Evolutionary conservation across 1,284 basidiomycete genomes (phyloP).

Genomic region (Trametes hirsuta): DNA sequence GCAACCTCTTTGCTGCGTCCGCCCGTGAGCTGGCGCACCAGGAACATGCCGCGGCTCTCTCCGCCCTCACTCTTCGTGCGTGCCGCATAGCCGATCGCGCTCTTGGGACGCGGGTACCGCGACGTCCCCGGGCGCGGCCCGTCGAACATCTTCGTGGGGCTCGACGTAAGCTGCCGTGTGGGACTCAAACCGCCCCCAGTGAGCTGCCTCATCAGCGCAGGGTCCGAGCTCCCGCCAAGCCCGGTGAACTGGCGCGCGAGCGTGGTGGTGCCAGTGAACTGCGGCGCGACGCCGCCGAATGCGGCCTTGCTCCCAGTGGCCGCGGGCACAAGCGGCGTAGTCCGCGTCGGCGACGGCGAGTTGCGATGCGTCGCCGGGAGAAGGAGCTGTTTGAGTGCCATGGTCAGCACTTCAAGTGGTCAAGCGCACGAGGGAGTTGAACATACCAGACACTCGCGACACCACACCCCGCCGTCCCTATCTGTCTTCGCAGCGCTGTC

Average conservation of each 20-base stretch:
- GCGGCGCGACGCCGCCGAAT: constrained; percentile 44
- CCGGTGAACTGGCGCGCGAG: constrained; percentile 78
- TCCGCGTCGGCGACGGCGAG: constrained; percentile 51
- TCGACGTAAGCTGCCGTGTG: constrained; percentile 49
- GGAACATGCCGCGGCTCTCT: constrained; percentile 46
- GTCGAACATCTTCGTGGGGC: constrained; percentile 39
- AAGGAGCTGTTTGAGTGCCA: constrained; percentile 50
- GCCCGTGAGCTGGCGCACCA: constrained; percentile 69
- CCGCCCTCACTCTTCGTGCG: constrained; percentile 35
- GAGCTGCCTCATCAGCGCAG: constrained; percentile 57
- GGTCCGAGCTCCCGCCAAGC: constrained; percentile 46
- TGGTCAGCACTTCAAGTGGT: not conserved
- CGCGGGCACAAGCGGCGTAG: constrained; percentile 46
- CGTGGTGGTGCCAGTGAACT: constrained; percentile 70
- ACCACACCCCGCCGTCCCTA: constrained; percentile 74
- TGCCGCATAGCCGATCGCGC: constrained; percentile 37
- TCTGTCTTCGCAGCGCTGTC: constrained; percentile 83
- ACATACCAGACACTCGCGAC: constrained; percentile 77
- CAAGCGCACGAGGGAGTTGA: constrained; percentile 3
- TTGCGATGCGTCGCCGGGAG: constrained; percentile 53
- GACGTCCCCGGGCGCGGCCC: constrained; percentile 32
- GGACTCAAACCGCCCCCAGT: constrained; percentile 70
- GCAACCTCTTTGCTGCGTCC: constrained; percentile 30
- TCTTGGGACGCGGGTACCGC: constrained; percentile 39
- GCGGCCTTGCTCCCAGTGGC: constrained; percentile 47